Percentiles rank a stretch among this genome's conserved stretches.
Conservation (phyloP, 2,329 filamentous ascomycete genomes). For the Gnomoniopsis sp. region DNA sequence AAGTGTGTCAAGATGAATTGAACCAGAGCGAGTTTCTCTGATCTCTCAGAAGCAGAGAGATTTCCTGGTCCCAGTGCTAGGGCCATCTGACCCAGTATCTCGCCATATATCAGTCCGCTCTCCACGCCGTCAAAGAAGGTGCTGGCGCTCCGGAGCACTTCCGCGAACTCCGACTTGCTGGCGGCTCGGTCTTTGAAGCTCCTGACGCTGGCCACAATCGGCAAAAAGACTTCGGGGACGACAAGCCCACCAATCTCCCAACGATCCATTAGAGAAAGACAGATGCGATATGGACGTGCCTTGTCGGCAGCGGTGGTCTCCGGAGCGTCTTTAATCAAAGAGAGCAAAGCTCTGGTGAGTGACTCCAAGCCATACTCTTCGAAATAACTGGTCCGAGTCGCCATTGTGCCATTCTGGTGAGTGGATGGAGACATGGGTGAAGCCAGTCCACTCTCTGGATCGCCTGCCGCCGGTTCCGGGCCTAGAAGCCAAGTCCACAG, state of each 20-base stretch:
- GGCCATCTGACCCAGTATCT: conserved; percentile 67
- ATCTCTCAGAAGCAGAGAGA: conserved; percentile 42
- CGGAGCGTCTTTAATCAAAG: conserved; percentile 60
- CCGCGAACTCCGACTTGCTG: conserved; percentile 69
- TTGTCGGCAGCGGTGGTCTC: conserved; percentile 58
- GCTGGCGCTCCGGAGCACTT: conserved; percentile 88
- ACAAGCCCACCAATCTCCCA: conserved; percentile 95
- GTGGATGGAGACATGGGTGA: conserved; percentile 41
- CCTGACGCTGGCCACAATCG: conserved; percentile 76
- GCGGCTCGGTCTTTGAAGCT: conserved; percentile 65
- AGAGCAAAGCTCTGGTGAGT: conserved; percentile 69
- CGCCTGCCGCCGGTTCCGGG: conserved; percentile 56
- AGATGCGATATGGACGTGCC: conserved; percentile 84
- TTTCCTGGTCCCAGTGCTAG: conserved; percentile 52
- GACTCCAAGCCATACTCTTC: conserved; percentile 72
- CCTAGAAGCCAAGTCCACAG: conserved; percentile 97
- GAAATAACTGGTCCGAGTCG: conserved; percentile 75
- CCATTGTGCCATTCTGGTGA: conserved; percentile 41
- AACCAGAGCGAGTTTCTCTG: conserved; percentile 67
- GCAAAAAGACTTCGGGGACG: conserved; percentile 83
- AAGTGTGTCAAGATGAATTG: conserved; percentile 83
- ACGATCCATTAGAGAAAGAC: conserved; percentile 93
- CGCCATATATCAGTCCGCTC: conserved; percentile 86
- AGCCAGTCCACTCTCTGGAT: conserved; percentile 45
- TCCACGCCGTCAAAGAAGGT: conserved; percentile 98